Base-by-base conservation (phyloP, 176 grass and related monocot genomes). In the Secale cereale region DNA sequence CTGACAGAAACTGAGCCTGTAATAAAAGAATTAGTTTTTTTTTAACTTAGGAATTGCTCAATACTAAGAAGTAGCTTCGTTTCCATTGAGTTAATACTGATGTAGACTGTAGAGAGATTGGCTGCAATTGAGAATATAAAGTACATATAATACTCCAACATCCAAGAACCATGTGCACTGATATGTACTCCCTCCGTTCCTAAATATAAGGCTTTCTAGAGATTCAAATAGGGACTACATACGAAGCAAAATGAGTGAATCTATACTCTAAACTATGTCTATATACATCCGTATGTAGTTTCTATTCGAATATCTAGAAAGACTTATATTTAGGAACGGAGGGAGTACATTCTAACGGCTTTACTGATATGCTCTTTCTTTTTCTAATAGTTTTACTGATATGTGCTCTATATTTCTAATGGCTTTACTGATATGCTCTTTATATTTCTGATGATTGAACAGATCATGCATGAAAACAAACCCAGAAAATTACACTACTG, bases 1-100 rank as follows among this genome's bases (percentile, higher is more conserved):
- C 91, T 17, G 89, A 90, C 15, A 98, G 37, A 91, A 98, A 98
- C 64, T 95, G 93, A 32, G 82, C 72, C 96, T 98, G 85, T 29
- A 88, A 87, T 15, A 64, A 23, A 69, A 84, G 20, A 80, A 81
- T 83, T 65, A 26, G 50, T 65, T 46, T 33, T 46, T 33, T 64
- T 40, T 14, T 61, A 25, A 75, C 13, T 25, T 41, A 81, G n/a
- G 37, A 22, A 81, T 9, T 60, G 36, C 20, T 78, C 14, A 28
- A 77, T 8, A 56, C 64, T 45, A 1, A 65, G 41, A 54, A 64
- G 5, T 74, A 27, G 28, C 40, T 74, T 25, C 17, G 23, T 28
- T 85, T 78, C n/a, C 25, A 14, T 22, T 1, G 11, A 76, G 27
- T 64, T 43, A 19, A 14, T 68, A 37, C 12, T 50, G 0, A 5